phyloP scores from a whole-genome alignment of 2,329 filamentous ascomycete species.

The Colletotrichum filicis region DNA sequence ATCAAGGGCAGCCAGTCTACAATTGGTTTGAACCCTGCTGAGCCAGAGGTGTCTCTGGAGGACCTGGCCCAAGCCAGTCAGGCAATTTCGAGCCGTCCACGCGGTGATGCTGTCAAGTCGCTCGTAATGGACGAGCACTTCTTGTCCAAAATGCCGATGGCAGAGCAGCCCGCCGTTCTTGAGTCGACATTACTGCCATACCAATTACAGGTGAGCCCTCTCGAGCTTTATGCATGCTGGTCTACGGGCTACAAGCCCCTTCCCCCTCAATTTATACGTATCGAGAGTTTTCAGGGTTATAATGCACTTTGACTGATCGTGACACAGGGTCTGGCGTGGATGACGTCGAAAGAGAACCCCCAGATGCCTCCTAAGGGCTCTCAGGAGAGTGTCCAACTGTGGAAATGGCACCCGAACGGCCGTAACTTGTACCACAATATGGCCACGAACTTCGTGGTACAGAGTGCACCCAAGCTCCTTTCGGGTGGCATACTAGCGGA shows the following conservation, averaged over 20 bases:
- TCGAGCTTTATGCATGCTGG: neutral
- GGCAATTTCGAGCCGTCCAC: constrained; percentile 73
- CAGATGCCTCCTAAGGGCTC: constrained; percentile 68
- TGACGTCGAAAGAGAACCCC: constrained; percentile 80
- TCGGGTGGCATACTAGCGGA: constrained; percentile 89
- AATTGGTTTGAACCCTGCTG: constrained; percentile 47
- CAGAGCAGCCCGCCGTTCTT: constrained; percentile 73
- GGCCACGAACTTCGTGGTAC: constrained; percentile 75
- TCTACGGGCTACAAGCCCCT: neutral
- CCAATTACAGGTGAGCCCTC: constrained; percentile 67
- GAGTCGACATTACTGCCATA: constrained; percentile 79
- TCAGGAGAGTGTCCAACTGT: constrained; percentile 76
- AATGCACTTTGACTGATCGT: neutral
- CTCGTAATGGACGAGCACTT: constrained; percentile 78
- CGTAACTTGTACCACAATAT: constrained; percentile 68
- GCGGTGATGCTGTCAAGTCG: constrained; percentile 73
- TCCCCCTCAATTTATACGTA: too few species aligned
- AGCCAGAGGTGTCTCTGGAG: constrained; percentile 63
- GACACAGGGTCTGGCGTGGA: constrained; percentile 80
- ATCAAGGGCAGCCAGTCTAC: constrained; percentile 52
- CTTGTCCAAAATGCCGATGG: constrained; percentile 77
- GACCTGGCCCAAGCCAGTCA: constrained; percentile 75
- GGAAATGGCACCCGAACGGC: constrained; percentile 67
- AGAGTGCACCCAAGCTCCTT: constrained; percentile 69
- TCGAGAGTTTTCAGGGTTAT: neutral